Conservation (phyloP, 1,139 yeast genomes). For the Yamadazyma taylorii region DNA sequence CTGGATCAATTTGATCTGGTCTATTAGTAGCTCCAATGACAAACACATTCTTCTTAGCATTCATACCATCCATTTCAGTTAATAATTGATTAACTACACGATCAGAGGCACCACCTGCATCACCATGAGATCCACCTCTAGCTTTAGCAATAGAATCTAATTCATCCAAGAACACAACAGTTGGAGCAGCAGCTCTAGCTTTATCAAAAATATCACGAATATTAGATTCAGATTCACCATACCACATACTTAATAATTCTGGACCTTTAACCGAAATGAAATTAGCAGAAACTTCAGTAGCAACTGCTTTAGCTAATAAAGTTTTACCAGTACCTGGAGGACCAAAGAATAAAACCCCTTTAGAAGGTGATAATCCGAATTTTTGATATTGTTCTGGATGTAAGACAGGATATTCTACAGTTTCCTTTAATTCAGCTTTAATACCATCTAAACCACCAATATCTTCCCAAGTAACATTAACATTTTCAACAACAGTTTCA, state of each 20-base stretch:
- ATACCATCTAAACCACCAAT: conserved; percentile 94
- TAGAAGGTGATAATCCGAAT: conserved; percentile 95
- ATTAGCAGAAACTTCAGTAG: conserved; percentile 96
- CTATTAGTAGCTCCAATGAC: conserved; percentile 99
- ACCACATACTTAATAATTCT: conserved; percentile 97
- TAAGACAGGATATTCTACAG: conserved; percentile 97
- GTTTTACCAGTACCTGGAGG: conserved; percentile 99
- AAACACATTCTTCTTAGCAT: conserved; percentile 96
- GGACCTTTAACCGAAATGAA: conserved; percentile 98
- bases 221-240: conserved; percentile 97
- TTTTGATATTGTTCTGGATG: conserved; percentile 99
- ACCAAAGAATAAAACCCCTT: conserved; percentile 97
- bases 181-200: conserved; percentile 99
- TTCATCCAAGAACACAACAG: conserved; percentile 96
- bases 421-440: conserved; percentile 95
- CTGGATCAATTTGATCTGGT: conserved; percentile 99
- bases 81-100: conserved; percentile 97
- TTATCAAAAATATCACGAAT: conserved; percentile 96
- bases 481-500: conserved; percentile 98
- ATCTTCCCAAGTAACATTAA: conserved; percentile 98
- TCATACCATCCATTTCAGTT: conserved; percentile 99
- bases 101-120: conserved; percentile 98
- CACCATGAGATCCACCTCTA: conserved; percentile 86
- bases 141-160: conserved; percentile 97
- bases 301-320: conserved; percentile 94